phyloP scores from a whole-genome alignment of 768 basidiomycete genomes.

The Ephemerocybe angulata region DNA sequence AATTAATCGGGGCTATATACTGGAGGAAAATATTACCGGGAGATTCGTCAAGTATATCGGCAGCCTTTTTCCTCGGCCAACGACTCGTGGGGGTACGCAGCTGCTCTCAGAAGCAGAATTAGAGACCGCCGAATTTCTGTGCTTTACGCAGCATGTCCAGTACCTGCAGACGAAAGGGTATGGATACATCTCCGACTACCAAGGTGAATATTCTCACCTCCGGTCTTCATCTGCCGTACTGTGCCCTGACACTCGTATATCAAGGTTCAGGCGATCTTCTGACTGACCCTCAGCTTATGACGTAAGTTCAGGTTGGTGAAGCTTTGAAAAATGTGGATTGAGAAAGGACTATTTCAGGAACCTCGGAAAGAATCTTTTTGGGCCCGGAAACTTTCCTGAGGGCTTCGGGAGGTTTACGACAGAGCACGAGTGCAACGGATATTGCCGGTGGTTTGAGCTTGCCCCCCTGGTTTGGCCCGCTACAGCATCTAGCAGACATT shows the following conservation, averaged over 20 bases:
- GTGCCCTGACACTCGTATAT: neutral
- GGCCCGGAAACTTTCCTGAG: too few species aligned
- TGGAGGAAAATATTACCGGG: conserved; percentile 13
- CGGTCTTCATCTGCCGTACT: neutral
- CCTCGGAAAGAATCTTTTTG: neutral
- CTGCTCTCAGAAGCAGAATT: conserved; percentile 2
- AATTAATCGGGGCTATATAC: conserved; percentile 2
- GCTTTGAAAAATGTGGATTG: conserved; percentile 1
- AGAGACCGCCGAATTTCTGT: conserved; percentile 9
- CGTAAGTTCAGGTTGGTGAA: neutral
- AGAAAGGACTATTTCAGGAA: neutral
- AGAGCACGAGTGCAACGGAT: conserved; percentile 6
- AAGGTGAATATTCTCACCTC: conserved; percentile 13
- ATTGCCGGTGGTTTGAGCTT: conserved; percentile 13
- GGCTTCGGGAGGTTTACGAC: conserved; percentile 4
- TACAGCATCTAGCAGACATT: too few species aligned
- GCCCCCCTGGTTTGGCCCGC: too few species aligned
- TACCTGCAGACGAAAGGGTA: conserved; percentile 10
- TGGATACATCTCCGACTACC: conserved; percentile 16
- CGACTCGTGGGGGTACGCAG: too few species aligned
- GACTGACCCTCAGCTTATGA: conserved; percentile 19
- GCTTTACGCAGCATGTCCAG: conserved; percentile 18
- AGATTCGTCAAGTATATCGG: conserved; percentile 17
- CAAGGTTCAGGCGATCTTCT: conserved; percentile 12
- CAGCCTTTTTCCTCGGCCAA: conserved; percentile 3